Conservation (phyloP, 305 asterid genomes). For the Fraxinus ornus region DNA sequence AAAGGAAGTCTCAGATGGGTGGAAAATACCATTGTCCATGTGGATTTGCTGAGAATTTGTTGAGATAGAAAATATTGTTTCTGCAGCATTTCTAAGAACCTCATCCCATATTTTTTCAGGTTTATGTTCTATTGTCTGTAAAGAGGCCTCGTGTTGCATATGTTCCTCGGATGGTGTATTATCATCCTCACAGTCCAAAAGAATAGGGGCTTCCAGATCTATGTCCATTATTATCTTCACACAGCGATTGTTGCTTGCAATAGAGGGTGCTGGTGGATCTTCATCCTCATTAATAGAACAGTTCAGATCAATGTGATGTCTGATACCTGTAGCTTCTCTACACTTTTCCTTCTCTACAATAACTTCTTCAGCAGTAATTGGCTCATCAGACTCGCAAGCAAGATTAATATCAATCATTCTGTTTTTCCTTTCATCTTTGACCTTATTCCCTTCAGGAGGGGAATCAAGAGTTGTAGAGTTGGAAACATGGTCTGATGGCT, state of each 20-base stretch:
- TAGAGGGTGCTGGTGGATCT: conserved; percentile 46
- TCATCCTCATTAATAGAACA: conserved; percentile 64
- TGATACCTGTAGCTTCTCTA: conserved; percentile 26
- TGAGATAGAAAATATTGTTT: conserved; percentile 61
- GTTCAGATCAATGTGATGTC: conserved; percentile 72
- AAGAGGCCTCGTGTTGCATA: conserved; percentile 28
- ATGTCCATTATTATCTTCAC: conserved; percentile 47
- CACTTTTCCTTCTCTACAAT: conserved; percentile 32
- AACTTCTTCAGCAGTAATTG: conserved; percentile 35
- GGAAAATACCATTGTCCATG: conserved; percentile 15
- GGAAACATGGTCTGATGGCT: conserved; percentile 32
- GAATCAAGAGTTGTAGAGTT: conserved; percentile 30
- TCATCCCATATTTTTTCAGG: conserved; percentile 43
- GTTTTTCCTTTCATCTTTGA: conserved; percentile 36
- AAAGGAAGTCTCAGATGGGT: conserved; percentile 39
- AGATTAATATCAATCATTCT: conserved; percentile 69
- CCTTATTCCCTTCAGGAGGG: conserved; percentile 30
- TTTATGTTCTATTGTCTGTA: conserved; percentile 30
- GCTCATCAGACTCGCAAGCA: conserved; percentile 63
- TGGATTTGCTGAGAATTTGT: conserved; percentile 34
- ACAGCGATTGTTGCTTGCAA: conserved; percentile 31
- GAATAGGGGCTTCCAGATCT: conserved; percentile 67
- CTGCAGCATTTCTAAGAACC: conserved; percentile 61
- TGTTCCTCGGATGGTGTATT: conserved; percentile 26
- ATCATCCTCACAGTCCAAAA: conserved; percentile 54